phyloP scores from a whole-genome alignment of 169 alveolate genomes.

The Plasmodium vivax region DNA sequence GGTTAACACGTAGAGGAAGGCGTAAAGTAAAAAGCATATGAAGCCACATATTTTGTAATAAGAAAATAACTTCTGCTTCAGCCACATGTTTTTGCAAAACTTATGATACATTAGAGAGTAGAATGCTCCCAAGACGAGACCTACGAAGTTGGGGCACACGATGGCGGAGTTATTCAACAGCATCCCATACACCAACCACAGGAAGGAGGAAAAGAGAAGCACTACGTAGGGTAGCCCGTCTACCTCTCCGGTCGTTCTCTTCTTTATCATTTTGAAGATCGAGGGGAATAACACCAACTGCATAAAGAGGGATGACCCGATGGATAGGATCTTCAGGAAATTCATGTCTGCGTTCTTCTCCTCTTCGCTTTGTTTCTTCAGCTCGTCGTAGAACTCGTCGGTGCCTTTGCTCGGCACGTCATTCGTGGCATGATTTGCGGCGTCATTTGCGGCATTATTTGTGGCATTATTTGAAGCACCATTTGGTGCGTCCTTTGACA shows the following conservation, averaged over 20 bases:
- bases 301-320: slow-evolving; percentile 78
- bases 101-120: slow-evolving; percentile 42
- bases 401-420: slow-evolving; percentile 4
- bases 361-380: not conserved
- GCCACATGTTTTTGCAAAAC: slow-evolving; percentile 50
- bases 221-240: slow-evolving; percentile 78
- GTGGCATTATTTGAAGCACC: no score
- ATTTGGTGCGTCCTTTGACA: not conserved
- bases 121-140: slow-evolving; percentile 64
- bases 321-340: slow-evolving; percentile 76
- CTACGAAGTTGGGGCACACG: slow-evolving; percentile 78
- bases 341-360: slow-evolving; percentile 8
- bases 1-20: slow-evolving; percentile 22
- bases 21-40: slow-evolving; percentile 33
- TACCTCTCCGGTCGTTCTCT: slow-evolving; percentile 78
- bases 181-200: slow-evolving; percentile 81
- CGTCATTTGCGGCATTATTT: no score
- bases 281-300: slow-evolving; percentile 79
- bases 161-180: slow-evolving; percentile 75
- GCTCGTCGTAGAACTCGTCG: slow-evolving; percentile 7
- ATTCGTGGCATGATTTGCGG: no score
- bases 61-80: slow-evolving; percentile 18
- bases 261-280: slow-evolving; percentile 76
- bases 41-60: slow-evolving; percentile 46
- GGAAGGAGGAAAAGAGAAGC: slow-evolving; percentile 77